A percentile compares a stretch with the other conserved stretches of the same genome.
phyloP scores from a whole-genome alignment of 768 basidiomycete species.

The Naematelia encephala region DNA sequence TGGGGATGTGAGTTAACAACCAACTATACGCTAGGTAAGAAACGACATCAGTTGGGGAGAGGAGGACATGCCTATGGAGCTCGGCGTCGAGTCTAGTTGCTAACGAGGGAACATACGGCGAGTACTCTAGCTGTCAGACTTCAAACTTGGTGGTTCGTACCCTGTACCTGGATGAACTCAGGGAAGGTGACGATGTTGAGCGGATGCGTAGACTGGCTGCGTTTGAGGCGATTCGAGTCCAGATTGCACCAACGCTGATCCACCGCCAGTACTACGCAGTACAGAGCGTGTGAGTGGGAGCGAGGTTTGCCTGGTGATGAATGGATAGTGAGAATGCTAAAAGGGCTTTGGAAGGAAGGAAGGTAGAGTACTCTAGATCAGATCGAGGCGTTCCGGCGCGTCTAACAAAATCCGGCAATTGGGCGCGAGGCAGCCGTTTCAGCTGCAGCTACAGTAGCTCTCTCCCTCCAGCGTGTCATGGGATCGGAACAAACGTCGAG shows the following conservation, averaged over 20 bases:
- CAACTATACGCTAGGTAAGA: too few relatives aligned
- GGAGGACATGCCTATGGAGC: neutral
- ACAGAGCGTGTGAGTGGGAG: too few relatives aligned
- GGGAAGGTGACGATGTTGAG: neutral
- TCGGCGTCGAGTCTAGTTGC: neutral
- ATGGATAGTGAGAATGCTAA: neutral
- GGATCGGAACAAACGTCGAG: too few relatives aligned
- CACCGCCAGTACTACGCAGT: too few relatives aligned
- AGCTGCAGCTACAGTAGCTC: too few relatives aligned
- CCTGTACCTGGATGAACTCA: neutral
- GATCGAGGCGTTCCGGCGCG: neutral
- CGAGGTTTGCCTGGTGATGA: neutral
- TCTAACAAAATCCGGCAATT: neutral
- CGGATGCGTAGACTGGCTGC: too few relatives aligned
- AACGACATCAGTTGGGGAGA: neutral
- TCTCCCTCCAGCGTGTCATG: too few relatives aligned
- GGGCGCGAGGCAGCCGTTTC: neutral
- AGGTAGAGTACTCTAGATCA: neutral
- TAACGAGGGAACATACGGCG: neutral
- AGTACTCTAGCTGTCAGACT: neutral
- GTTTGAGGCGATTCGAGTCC: too few relatives aligned
- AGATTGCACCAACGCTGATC: too few relatives aligned
- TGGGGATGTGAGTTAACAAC: too few relatives aligned
- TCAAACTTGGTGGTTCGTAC: too few relatives aligned
- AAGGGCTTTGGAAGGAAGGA: neutral